Conservation (phyloP, 768 basidiomycete genomes). For the Collybiopsis luxurians region DNA sequence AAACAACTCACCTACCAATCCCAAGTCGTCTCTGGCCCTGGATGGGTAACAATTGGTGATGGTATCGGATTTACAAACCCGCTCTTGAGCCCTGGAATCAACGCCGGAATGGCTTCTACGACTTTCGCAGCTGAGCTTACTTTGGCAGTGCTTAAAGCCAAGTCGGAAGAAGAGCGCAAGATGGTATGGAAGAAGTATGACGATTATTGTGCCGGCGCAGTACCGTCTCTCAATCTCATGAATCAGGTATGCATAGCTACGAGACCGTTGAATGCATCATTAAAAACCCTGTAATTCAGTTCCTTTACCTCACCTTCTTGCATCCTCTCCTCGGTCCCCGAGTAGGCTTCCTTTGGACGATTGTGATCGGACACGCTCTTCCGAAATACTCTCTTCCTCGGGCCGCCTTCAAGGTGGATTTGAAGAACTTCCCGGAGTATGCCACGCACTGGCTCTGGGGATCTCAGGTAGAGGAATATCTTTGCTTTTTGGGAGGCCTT, state of each 20-base stretch:
- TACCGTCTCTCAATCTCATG: neutral
- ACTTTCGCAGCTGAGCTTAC: slow-evolving; percentile 12
- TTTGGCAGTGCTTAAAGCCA: neutral
- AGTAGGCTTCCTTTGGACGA: slow-evolving; percentile 14
- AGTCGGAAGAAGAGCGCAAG: neutral
- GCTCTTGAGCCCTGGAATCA: slow-evolving; percentile 15
- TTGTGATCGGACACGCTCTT: slow-evolving; percentile 10
- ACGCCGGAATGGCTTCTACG: slow-evolving; percentile 13
- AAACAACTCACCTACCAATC: slow-evolving; percentile 14
- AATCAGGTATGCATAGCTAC: neutral
- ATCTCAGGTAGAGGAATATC: slow-evolving; percentile 4
- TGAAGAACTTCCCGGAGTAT: slow-evolving; percentile 10
- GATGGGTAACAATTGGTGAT: slow-evolving; percentile 14
- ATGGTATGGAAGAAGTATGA: neutral
- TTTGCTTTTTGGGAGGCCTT: neutral
- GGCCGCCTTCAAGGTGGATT: slow-evolving; percentile 10
- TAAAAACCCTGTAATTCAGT: slow-evolving; percentile 7
- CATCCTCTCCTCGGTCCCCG: slow-evolving; percentile 12
- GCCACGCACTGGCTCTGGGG: slow-evolving; percentile 15
- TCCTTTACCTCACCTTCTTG: slow-evolving; percentile 17
- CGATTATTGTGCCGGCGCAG: neutral
- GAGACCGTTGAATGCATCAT: neutral
- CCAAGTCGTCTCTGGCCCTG: slow-evolving; percentile 12
- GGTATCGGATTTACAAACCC: slow-evolving; percentile 14
- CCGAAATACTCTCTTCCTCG: slow-evolving; percentile 10